Base-by-base conservation (phyloP, 176 grass and related monocot genomes). In the Zoysia pacifica region DNA sequence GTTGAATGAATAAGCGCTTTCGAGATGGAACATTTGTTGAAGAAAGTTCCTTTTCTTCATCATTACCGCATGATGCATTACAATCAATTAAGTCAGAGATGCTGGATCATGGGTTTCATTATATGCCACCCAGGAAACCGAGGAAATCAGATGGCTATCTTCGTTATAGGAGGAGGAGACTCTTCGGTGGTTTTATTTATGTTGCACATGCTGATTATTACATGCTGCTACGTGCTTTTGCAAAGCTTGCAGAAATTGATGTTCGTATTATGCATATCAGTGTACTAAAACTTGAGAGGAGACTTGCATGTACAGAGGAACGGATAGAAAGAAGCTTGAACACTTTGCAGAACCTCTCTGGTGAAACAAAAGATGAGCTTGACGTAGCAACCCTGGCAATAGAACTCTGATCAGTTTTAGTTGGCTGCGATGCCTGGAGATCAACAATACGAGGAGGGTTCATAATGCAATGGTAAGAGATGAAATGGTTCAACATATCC, bases 141-240 rank as follows among this genome's bases (percentile, higher is more conserved):
- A 72, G 63, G 74, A 79, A 74, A 47, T 84, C 75, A 60, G 84
- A 90, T 84, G 85, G 85, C 63, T 97, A 97, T 82, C 79, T 97
- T 94, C 83, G 64, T 47, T 97, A 97, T 61, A 86, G n/a, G 65
- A 85, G 94, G 82, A 75, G 64, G 82, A 82, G 12, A 65, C 6
- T 73, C 70, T 48, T 42, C 1, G 84, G 87, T 47, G 86, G 79
- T 67, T 81, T 89, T 67, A 64, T 87, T 72, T 90, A 82, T 84
- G 89, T 75, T 56, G 87, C 76, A 60, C 91, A 97, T 89, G 87
- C 89, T 84, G 94, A 97, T 88, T 97, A 92, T 78, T 97, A 94
- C 78, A 90, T 97, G 47, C 62, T 97, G 70, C 63, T 97, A 74
- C 87, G 85, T 58, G 39, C 81, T 69, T 97, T 91, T 73, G 83